Conservation (phyloP, 192 early-diverging fungal genomes). For the Mortierella alpina region DNA sequence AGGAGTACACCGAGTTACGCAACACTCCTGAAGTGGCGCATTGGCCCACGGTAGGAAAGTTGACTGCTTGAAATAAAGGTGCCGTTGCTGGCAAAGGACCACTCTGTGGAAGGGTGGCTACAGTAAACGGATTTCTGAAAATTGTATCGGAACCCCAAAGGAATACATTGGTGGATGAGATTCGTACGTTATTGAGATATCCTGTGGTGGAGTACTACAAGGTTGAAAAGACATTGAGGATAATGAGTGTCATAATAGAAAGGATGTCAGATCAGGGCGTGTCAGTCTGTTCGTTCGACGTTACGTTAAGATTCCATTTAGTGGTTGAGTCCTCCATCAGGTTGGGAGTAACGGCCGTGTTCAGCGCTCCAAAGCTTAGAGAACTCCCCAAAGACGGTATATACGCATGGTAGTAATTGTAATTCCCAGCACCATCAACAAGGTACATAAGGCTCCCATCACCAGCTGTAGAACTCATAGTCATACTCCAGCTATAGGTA, state of each 20-base stretch:
- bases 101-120: slow-evolving; percentile 1
- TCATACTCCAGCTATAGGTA: slow-evolving; percentile 9
- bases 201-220: slow-evolving; percentile 8
- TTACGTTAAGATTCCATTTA: slow-evolving; percentile 2
- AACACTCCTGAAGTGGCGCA: not conserved
- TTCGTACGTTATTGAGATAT: not conserved
- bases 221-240: not conserved
- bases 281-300: not conserved
- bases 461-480: not conserved
- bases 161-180: slow-evolving; percentile 3
- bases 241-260: no score
- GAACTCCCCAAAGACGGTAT: not conserved
- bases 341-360: slow-evolving; percentile 10
- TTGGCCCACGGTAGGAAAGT: not conserved
- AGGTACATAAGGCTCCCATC: slow-evolving; percentile 6
- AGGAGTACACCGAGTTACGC: not conserved
- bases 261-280: not conserved
- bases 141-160: not conserved
- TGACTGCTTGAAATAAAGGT: not conserved
- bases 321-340: slow-evolving; percentile 13
- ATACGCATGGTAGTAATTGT: slow-evolving; percentile 9
- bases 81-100: slow-evolving; percentile 14
- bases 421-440: not conserved
- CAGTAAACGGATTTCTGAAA: not conserved
- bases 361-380: slow-evolving; percentile 1